Conservation (phyloP, 2,329 filamentous ascomycete species). For the Atkinsonella texensis region DNA sequence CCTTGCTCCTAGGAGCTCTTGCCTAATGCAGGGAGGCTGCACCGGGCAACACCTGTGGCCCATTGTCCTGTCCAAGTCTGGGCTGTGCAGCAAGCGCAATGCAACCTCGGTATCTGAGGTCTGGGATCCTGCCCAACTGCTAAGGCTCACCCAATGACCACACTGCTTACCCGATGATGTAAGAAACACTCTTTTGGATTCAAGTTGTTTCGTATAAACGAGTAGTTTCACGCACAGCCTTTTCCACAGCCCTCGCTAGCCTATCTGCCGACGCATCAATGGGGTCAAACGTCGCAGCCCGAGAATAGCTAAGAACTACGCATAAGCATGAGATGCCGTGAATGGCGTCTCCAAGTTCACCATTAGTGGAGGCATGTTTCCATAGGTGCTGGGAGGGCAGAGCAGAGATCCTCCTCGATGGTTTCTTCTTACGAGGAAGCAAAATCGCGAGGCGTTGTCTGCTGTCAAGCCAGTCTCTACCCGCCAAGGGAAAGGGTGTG, state of each 20-base stretch:
- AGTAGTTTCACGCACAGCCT: constrained; percentile 12
- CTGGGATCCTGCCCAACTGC: background rate
- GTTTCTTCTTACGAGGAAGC: constrained; percentile 12
- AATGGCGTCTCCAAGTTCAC: constrained; percentile 20
- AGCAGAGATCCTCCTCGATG: constrained; percentile 15
- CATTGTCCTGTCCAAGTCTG: constrained; percentile 8
- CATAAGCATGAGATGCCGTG: constrained; percentile 19
- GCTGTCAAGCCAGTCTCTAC: constrained; percentile 8
- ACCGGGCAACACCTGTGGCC: no score
- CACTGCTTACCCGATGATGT: constrained; percentile 13
- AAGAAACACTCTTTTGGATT: constrained; percentile 10
- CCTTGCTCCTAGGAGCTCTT: no score
- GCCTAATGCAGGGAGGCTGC: no score
- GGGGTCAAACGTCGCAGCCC: constrained; percentile 10
- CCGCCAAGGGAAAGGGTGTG: constrained; percentile 2
- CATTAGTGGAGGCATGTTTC: constrained; percentile 10
- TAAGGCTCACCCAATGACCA: background rate
- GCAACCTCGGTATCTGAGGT: constrained; percentile 5
- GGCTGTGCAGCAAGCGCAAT: constrained; percentile 3
- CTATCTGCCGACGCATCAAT: background rate
- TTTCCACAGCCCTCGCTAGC: constrained; percentile 8
- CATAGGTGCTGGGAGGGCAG: constrained; percentile 13
- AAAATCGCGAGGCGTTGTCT: constrained; percentile 14
- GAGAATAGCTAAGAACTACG: constrained; percentile 15
- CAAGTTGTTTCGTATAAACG: constrained; percentile 18